Evolutionary conservation across 1,284 basidiomycete genomes (phyloP).

Genomic region (Austroboletus rostrupii): DNA sequence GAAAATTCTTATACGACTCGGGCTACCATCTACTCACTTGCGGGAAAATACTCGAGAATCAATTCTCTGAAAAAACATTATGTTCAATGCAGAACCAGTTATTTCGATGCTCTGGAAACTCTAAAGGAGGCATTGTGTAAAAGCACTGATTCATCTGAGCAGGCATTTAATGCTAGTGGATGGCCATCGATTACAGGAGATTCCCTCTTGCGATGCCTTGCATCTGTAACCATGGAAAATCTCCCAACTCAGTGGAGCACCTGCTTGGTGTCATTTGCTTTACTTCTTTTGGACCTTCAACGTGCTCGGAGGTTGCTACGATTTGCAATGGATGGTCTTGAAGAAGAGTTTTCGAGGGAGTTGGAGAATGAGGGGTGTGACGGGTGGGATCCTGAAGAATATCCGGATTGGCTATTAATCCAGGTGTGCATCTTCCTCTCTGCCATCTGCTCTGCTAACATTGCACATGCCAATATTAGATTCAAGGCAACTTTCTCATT

Average conservation of each 20-base stretch:
- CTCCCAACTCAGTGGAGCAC: conserved; percentile 23
- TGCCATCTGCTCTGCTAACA: no score
- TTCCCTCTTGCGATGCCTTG: conserved; percentile 22
- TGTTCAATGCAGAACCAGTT: neutral
- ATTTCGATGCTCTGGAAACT: neutral
- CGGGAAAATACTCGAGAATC: neutral
- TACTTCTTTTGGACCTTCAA: no score
- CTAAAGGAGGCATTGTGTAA: neutral
- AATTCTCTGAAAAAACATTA: neutral
- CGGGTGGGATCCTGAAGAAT: no score
- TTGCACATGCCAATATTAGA: neutral
- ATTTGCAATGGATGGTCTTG: neutral
- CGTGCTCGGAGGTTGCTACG: no score
- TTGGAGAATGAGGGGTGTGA: neutral
- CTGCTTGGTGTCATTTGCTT: conserved; percentile 18
- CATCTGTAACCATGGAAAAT: conserved; percentile 6
- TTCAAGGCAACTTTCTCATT: neutral
- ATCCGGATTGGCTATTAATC: conserved; percentile 11
- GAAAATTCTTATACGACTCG: neutral
- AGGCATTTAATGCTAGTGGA: no score
- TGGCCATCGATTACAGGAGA: conserved; percentile 27
- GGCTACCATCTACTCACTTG: no score
- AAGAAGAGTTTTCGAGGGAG: neutral
- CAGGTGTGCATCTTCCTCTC: conserved; percentile 16
- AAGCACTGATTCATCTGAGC: neutral